These are phyloP conservation scores for Cucurbita pepo DNA, from an alignment of 306 rosid genomes.

Conservation along the genomic window DNA sequence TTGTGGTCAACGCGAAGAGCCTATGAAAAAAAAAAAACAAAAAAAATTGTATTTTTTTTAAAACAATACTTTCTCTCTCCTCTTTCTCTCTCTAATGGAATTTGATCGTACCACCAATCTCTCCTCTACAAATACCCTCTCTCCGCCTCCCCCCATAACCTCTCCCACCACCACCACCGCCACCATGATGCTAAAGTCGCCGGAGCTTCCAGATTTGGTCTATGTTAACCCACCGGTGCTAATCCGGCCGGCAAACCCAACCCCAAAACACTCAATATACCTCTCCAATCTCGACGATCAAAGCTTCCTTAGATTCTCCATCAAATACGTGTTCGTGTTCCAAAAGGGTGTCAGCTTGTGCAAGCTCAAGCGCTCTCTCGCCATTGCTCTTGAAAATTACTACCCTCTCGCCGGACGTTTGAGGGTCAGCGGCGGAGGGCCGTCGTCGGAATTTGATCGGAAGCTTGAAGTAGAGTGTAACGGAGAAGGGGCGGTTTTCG, in stretches of 20 bases:
- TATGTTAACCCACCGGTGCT: constrained; percentile 21
- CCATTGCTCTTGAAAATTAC: constrained; percentile 51
- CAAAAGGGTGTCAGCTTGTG: constrained; percentile 28
- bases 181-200: constrained; percentile 24
- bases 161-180: not conserved
- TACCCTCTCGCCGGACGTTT: constrained; percentile 83
- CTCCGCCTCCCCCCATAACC: not conserved
- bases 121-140: constrained; percentile 3
- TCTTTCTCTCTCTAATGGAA: constrained; percentile 13
- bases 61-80: not conserved
- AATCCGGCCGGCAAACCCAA: constrained; percentile 39
- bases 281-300: constrained; percentile 85
- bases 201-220: constrained; percentile 63
- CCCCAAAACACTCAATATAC: constrained; percentile 54
- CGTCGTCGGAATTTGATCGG: constrained; percentile 13
- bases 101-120: constrained; percentile 22
- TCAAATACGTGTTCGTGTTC: constrained; percentile 60
- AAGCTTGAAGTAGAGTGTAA: constrained; percentile 76
- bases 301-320: constrained; percentile 62
- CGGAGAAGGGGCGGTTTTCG: constrained; percentile 66
- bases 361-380: constrained; percentile 35
- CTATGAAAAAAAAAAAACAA: too few relatives aligned
- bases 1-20: too few relatives aligned
- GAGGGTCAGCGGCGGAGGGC: constrained; percentile 2
- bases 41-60: too few relatives aligned